These are phyloP conservation scores for Yamadazyma akitaensis DNA, from an alignment of 805 yeast genomes.

Conservation along the genomic window DNA sequence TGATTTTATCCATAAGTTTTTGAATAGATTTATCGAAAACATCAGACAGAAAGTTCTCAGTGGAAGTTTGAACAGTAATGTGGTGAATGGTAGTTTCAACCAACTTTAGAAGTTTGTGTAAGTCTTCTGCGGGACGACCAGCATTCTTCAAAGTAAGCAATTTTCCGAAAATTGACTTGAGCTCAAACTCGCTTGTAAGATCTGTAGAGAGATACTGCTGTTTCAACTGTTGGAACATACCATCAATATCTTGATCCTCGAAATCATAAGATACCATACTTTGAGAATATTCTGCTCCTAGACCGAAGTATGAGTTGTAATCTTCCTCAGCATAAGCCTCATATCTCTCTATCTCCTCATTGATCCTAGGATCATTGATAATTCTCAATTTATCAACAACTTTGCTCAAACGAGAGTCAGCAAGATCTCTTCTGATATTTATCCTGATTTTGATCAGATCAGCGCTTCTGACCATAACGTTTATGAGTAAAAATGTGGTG, in stretches of 20 bases:
- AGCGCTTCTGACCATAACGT: constrained; percentile 30
- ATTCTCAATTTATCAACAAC: constrained; percentile 34
- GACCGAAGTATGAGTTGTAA: constrained; percentile 19
- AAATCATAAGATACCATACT: constrained; percentile 5
- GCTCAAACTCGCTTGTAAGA: constrained; percentile 7
- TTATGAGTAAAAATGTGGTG: constrained; percentile 35
- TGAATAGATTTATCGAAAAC: constrained; percentile 29
- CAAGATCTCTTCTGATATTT: constrained; percentile 32
- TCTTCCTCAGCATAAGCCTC: constrained; percentile 41
- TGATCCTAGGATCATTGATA: constrained; percentile 28
- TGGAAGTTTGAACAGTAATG: constrained; percentile 16
- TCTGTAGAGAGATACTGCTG: constrained; percentile 8
- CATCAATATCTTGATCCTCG: constrained; percentile 14
- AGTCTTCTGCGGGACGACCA: constrained; percentile 21
- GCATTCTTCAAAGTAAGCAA: constrained; percentile 20
- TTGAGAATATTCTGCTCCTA: constrained; percentile 6
- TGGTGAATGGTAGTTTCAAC: constrained; percentile 33
- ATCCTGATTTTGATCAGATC: constrained; percentile 25
- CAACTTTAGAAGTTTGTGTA: constrained; percentile 23
- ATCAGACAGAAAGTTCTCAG: constrained; percentile 24
- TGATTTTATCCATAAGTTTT: constrained; percentile 30
- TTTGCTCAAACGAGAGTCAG: constrained; percentile 32
- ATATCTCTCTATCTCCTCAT: constrained; percentile 36
- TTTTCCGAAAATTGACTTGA: constrained; percentile 26
- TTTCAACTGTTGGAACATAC: constrained; percentile 9